Evolutionary conservation across 148 eudicot species (phyloP), one percentile per base, ranked within the genome.

Genomic region (Euryodendron excelsum): DNA sequence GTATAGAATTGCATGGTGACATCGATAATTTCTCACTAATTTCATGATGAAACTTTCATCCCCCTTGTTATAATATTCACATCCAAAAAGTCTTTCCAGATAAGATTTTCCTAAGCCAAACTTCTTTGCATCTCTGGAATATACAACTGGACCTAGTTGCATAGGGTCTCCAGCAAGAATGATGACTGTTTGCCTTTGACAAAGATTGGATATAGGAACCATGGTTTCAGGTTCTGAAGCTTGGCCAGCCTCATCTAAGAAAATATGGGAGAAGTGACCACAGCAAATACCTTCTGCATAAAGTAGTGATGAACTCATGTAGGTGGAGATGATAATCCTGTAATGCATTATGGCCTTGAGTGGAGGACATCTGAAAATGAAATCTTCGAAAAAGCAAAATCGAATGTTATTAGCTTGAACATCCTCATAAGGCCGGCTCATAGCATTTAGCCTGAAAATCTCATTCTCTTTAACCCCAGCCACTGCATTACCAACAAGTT

Each of bases 161-260:
- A 83, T 79, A 0, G 96, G 98, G 69, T 93, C 98, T 45, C 98
- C 98, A 55, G 98, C 98, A 75, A 93, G 92, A 74, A 90, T 91
- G 50, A 91, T 83, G 28, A 89, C 90, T 0, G 96, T 86, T 21
- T 79, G 71, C 36, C 80, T 78, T 17, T 73, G 60, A 56, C 82
- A 81, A 74, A 91, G 86, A 55, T 83, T 79, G 50, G 98, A 87
- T 1, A 93, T 73, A 48, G 98, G 94, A 80, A 93, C 83, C 92
- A 93, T 91, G 59, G 94, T 85, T 79, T 93, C 98, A 11, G 98
- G 96, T 85, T 93, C 98, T n/a, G 98, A 93, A 78, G 98, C 98
- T 77, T 93, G 98, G 74, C 96, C 98, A 9, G 96, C 96, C 86
- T 91, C 94, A 58, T 93, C 98, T 72, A 91, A 64, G 74, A 93